phyloP scores from a whole-genome alignment of 306 rosid species.

The Erythrophleum fordii region DNA sequence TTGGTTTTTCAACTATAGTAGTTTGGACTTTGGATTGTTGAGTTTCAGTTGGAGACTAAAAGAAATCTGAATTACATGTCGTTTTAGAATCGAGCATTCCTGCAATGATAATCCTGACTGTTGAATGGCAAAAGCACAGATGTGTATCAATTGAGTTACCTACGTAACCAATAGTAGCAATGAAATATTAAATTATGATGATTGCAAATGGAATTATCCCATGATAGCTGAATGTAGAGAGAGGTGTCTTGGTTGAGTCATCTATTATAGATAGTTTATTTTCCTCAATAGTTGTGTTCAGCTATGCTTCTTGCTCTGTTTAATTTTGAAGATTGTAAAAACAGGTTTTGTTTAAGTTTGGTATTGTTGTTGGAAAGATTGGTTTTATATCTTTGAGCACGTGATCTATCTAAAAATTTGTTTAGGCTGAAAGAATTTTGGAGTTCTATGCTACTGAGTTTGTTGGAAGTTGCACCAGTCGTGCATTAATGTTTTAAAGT shows the following conservation, averaged over 20 bases:
- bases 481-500: conserved; percentile 20
- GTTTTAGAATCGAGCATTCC: not conserved
- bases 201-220: not conserved
- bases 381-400: not conserved
- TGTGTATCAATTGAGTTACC: not conserved
- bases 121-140: not conserved
- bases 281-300: not conserved
- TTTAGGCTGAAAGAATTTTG: not conserved
- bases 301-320: not conserved
- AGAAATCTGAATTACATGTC: not conserved
- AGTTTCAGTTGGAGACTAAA: not conserved
- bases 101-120: not conserved
- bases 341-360: conserved; percentile 9
- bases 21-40: not conserved
- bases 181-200: not conserved
- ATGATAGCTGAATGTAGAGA: not conserved
- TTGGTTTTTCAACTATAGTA: not conserved
- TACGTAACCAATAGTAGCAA: not conserved
- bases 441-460: conserved; percentile 10
- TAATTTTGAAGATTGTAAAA: not conserved
- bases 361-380: conserved; percentile 1
- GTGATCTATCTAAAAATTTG: not conserved
- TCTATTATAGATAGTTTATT: not conserved
- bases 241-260: not conserved
- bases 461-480: conserved; percentile 13